Base-by-base conservation (phyloP, 768 basidiomycete genomes). In the Fistulinella prunicolor region DNA sequence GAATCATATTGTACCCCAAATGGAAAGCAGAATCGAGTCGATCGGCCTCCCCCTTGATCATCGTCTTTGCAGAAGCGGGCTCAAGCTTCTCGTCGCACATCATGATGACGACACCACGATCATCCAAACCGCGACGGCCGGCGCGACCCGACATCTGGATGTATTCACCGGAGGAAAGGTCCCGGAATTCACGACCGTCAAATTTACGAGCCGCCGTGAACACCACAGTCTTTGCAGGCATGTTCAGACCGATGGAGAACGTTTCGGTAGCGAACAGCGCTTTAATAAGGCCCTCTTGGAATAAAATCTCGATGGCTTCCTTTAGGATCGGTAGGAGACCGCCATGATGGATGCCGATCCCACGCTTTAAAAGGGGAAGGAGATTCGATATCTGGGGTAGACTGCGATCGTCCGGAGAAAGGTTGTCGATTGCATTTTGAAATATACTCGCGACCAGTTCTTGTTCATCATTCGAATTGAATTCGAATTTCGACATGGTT, bases 131-230 rank as follows among this genome's bases (percentile, higher is more conserved):
- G 70, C 96, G 83, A 59, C 96, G 86, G 54, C 96, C 96, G 2
- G 96, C 96, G 47, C 96, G 89, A 47, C 96, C 96, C 0, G 94
- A 94, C 96, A 99, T 99, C 63, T 99, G 96, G 59, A 98, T 96
- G 67, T 99, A 99, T 77, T 99, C 96, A 48, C 96, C 89, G 1
- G 86, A 89, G 0, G 92, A 92, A 29, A 99, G 74, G 63, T 91
- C 91, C 22, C 96, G 80, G 73, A 96, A 96, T 59, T 94, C 93
- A 37, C 81, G 82, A 1, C 96, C 96, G 65, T 99, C 96, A 59
- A 94, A 98, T 70, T 99, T 99, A 56, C 93, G 84, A 3, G 93
- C 86, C 1, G 86, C 80, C 0, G 93, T 96, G 74, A 99, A 99
- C 20, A 99, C 95, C 40, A 99, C 96, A 3, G 96, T 98, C 74